Evolutionary conservation across 2,329 filamentous ascomycete species (phyloP), one percentile per base, ranked within the genome.

Genomic region (Cladophialophora immunda): DNA sequence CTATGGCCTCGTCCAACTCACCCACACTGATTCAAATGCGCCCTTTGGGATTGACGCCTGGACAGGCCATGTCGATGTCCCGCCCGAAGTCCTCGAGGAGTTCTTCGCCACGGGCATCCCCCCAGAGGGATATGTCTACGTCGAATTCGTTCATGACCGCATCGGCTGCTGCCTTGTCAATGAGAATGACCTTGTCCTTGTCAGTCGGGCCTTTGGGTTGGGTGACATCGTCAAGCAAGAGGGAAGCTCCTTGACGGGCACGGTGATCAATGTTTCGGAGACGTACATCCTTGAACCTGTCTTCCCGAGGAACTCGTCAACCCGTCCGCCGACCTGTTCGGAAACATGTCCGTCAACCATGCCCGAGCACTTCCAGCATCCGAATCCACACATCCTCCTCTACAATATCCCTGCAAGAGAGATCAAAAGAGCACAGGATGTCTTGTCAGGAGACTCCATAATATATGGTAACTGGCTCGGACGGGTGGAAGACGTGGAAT

Each of bases 401-500:
- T 75, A 76, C 7, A 72, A 79, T 58, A 76, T 85, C 2, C 78
- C 81, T 3, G 75, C 80, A 3, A 75, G 79, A 58, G 84, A 86
- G 66, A 74, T 86, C 6, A 75, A 76, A 63, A 78, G 79, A 62
- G 78, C 81, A 13, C 78, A 83, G 66, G 76, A 83, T 56, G 83
- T 81, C 68, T 73, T 78, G 5, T 81, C 83, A 67, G 84, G 84
- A 4, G 83, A 86, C 60, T 78, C 85, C 34, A 78, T 88, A 25
- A 78, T 87, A 13, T 86, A 84, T 73, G 78, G 82, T 19, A 81
- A 85, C 69, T 88, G 86, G 84, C 73, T 89, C 3, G 87, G 87
- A 1, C 76, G 82, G 11, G 81, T 89, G 4, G 79, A 83, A 58
- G 78, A 82, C 2, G 78, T 84, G 53, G 78, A 80, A 32, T 80